A percentile compares a stretch with the other conserved stretches of the same genome.
These are phyloP conservation scores for Eutrema yunnanense DNA, from an alignment of 345 rosid genomes.

Conservation along the genomic window DNA sequence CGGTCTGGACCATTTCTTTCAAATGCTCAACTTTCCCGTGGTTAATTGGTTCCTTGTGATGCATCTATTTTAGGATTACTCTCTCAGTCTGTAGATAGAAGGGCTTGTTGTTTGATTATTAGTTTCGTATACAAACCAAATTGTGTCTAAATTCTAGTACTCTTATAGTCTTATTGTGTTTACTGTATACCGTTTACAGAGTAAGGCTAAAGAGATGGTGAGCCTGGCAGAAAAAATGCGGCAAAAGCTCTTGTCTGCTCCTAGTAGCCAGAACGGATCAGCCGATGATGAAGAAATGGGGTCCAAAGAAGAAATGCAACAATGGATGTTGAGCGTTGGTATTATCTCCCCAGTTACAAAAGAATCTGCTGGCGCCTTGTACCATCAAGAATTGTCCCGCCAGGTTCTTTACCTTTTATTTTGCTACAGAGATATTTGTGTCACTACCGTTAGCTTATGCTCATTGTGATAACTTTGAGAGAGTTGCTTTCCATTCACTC, in stretches of 20 bases:
- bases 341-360: slow-evolving; percentile 92
- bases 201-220: slow-evolving; percentile 94
- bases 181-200: slow-evolving; percentile 31
- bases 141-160: background rate
- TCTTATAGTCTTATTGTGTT: slow-evolving; percentile 15
- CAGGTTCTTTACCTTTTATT: slow-evolving; percentile 51
- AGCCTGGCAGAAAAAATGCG: slow-evolving; percentile 89
- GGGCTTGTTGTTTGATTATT: background rate
- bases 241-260: slow-evolving; percentile 72
- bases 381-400: slow-evolving; percentile 85
- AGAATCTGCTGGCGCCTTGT: slow-evolving; percentile 92
- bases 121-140: background rate
- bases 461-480: background rate
- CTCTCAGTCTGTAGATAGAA: too few species aligned
- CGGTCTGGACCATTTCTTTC: background rate
- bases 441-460: background rate
- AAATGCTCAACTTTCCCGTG: background rate
- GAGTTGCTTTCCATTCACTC: background rate
- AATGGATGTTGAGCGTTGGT: slow-evolving; percentile 94
- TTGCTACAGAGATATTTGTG: background rate
- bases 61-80: background rate
- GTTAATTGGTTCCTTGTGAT: background rate
- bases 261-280: slow-evolving; percentile 45
- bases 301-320: slow-evolving; percentile 92
- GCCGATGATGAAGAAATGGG: slow-evolving; percentile 81